Percentiles rank a stretch among this genome's conserved stretches.
These are phyloP conservation scores for Euptelea pleiosperma DNA, from an alignment of 164 flowering plant genomes.

Conservation along the genomic window DNA sequence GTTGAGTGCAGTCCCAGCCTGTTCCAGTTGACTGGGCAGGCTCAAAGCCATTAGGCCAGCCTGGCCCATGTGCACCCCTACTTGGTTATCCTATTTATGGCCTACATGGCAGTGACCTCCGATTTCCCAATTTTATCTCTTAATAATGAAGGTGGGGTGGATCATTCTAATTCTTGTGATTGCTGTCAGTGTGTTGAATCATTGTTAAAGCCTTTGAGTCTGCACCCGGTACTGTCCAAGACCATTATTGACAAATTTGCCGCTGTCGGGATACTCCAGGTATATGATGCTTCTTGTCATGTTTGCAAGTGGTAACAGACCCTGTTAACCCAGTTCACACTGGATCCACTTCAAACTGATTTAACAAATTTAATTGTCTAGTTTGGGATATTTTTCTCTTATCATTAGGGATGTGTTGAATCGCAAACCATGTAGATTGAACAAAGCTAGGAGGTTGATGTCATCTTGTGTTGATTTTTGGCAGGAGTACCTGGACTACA, in stretches of 20 bases:
- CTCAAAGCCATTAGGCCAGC: background rate
- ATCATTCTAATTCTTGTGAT: slow-evolving; percentile 3
- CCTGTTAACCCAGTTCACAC: too few relatives aligned
- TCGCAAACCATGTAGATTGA: background rate
- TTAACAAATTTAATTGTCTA: background rate
- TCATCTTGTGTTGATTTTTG: slow-evolving; percentile 12
- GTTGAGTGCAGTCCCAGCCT: background rate
- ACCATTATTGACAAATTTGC: slow-evolving; percentile 81
- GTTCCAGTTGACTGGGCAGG: background rate
- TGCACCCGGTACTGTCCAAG: slow-evolving; percentile 56
- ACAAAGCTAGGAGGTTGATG: background rate
- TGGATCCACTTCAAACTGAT: background rate
- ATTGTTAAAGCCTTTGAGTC: slow-evolving; percentile 34
- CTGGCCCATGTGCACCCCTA: background rate
- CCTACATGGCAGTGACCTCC: background rate
- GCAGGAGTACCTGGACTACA: slow-evolving; percentile 58
- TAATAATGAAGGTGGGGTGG: background rate
- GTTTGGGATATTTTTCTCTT: background rate
- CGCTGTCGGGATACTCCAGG: slow-evolving; percentile 95
- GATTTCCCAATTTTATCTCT: background rate
- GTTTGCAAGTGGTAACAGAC: background rate
- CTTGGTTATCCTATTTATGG: background rate
- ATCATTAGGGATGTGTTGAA: background rate
- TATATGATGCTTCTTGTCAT: slow-evolving; percentile 18
- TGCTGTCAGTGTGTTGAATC: slow-evolving; percentile 54